Evolutionary conservation across 2,329 filamentous ascomycete species (phyloP), one percentile per base, ranked within the genome.

Genomic region (Hortaea werneckii): DNA sequence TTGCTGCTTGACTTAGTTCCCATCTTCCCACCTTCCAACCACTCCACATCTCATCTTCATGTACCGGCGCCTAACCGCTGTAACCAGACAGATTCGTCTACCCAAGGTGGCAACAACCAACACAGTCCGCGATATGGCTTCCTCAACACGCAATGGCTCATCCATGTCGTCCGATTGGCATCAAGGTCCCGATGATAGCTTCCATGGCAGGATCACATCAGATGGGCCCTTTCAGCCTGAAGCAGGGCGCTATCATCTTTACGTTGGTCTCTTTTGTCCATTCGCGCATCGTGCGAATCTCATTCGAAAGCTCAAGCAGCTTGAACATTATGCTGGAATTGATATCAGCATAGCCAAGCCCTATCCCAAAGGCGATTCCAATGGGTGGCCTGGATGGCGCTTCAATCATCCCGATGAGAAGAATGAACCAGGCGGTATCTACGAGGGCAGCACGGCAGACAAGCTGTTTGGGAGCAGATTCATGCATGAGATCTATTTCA

Each of bases 351-450:
- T 82, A 4, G 78, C 83, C 1, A 76, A 76, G 52, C 75, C 80
- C 0, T 84, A 83, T 50, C 80, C 81, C 0, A 85, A 84, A 58
- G 79, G 78, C 42, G 73, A 80, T 52, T 70, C 74, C 12, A 71
- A 74, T 6, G 79, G 80, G 30, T 82, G 78, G 76, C 76, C 77
- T 0, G 79, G 78, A 9, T 81, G 77, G 77, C 67, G 70, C 29
- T 83, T 84, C 53, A 63, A 63, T 37, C 52, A 58, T 11, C 39
- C 48, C 11, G 74, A 78, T 0, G 62, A 63, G 2, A 65, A 67
- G 0, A 59, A 73, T 45, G 61, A 60, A 1, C 30, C 30, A 7
- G 30, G 30, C 7, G 66, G 67, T 0, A 58, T 75, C 42, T 55
- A 74, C 72, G 12, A 74, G 70, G 11, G 57, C 20, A 74, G 80